Base-by-base conservation (phyloP, 805 yeast species). In the Kluyveromyces nonfermentans region DNA sequence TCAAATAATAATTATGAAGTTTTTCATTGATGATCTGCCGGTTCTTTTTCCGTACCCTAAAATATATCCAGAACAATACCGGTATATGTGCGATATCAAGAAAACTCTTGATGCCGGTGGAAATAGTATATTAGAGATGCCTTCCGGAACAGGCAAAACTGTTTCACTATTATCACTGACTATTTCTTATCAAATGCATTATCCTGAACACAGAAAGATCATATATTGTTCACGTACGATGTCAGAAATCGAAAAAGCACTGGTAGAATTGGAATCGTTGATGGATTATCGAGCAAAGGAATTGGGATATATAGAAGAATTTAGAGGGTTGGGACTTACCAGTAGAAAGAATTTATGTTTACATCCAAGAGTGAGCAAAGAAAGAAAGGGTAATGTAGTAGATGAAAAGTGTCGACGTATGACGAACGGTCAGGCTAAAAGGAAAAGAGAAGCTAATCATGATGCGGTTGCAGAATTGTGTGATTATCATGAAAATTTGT, bases 141-240 rank as follows among this genome's bases (percentile, higher is more conserved):
- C 99, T 53, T 93, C 99, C 5, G 99, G 99, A 4, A 93, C 99
- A 3, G 99, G 99, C 35, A 93, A 93, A 62, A 93, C 99, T 33
- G 85, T 93, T 3, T 88, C 97, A 0, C 71, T 93, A 60, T 70
- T 93, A 25, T 87, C 97, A 0, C 67, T 93, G 37, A 87, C 97
- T 0, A 87, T 93, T 37, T 96, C 98, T 12, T 93, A 93, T 64
- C 99, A 93, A 62, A 80, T 86, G 85, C 77, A 76, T 59, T 89
- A 90, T 61, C 95, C 96, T 8, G 97, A 90, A 57, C 96, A 87
- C 58, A 69, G 67, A 45, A 93, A 90, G 71, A 80, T 93, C 52
- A 86, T 93, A 6, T 93, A 93, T 65, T 93, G 99, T 64, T 93
- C 98, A 5, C 97, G 99, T 74, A 93, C 99, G 30, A 93, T 93